These are phyloP conservation scores for Hymenoscyphus infarciens DNA, from an alignment of 2,329 filamentous ascomycete genomes.

Conservation along the genomic window DNA sequence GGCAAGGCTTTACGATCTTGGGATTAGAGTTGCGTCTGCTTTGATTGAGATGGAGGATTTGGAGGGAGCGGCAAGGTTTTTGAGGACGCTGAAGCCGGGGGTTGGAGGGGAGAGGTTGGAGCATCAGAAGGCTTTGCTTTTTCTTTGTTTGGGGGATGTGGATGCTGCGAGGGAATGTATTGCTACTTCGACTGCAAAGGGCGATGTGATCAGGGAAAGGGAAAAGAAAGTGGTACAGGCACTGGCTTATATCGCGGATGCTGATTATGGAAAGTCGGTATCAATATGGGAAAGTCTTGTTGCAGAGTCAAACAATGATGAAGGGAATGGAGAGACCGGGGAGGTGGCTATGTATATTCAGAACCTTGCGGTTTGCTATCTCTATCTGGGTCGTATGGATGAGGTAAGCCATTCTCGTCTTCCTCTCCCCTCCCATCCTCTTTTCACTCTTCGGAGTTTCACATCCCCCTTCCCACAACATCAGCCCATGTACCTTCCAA, in stretches of 20 bases:
- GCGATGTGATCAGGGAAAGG: slow-evolving; percentile 30
- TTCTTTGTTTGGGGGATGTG: slow-evolving; percentile 75
- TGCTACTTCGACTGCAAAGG: slow-evolving; percentile 9
- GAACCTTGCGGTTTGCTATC: slow-evolving; percentile 77
- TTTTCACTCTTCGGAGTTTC: not conserved
- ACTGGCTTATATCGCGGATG: slow-evolving; percentile 75
- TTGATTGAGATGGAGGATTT: slow-evolving; percentile 86
- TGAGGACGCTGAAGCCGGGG: slow-evolving; percentile 52
- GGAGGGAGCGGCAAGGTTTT: slow-evolving; percentile 70
- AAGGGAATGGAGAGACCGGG: slow-evolving; percentile 32
- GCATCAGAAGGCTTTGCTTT: slow-evolving; percentile 61
- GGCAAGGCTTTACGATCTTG: slow-evolving; percentile 68
- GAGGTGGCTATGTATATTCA: slow-evolving; percentile 69
- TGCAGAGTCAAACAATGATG: slow-evolving; percentile 25
- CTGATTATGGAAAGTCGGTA: slow-evolving; percentile 63
- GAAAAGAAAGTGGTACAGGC: slow-evolving; percentile 54
- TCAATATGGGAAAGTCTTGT: slow-evolving; percentile 55
- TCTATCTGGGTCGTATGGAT: slow-evolving; percentile 75
- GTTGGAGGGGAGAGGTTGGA: slow-evolving; percentile 40
- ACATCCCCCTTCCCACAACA: not conserved
- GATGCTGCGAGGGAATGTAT: slow-evolving; percentile 60
- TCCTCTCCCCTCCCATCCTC: not conserved
- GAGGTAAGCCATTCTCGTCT: slow-evolving; percentile 48
- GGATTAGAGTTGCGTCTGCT: slow-evolving; percentile 61
- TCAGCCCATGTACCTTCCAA: too few relatives aligned